phyloP scores from a whole-genome alignment of 2,329 filamentous ascomycete genomes.

The Remersonia thermophila region DNA sequence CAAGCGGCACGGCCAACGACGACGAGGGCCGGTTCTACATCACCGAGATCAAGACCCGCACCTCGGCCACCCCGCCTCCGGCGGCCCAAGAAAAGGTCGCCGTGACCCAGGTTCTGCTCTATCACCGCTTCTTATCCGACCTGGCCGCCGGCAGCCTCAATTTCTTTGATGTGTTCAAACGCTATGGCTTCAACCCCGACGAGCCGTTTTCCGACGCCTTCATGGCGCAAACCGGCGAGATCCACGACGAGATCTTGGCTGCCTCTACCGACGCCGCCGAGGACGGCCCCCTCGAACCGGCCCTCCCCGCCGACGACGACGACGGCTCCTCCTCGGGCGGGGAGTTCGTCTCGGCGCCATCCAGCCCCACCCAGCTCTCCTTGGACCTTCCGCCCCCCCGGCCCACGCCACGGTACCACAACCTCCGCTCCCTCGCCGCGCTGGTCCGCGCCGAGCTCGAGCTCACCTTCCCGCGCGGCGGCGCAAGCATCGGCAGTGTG shows the following conservation, averaged over 20 bases:
- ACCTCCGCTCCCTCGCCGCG: slow-evolving; percentile 32
- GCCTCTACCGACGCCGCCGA: slow-evolving; percentile 28
- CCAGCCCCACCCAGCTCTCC: slow-evolving; percentile 9
- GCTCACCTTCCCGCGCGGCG: slow-evolving; percentile 40
- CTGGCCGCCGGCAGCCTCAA: slow-evolving; percentile 62
- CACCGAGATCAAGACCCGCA: slow-evolving; percentile 78
- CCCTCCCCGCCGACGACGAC: slow-evolving; percentile 47
- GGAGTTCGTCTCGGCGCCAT: slow-evolving; percentile 24
- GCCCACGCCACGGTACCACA: no score
- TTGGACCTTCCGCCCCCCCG: background rate
- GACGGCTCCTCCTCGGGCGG: slow-evolving; percentile 16
- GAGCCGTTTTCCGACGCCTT: slow-evolving; percentile 66
- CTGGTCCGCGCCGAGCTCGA: slow-evolving; percentile 35
- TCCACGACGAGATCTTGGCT: slow-evolving; percentile 57
- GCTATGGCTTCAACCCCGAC: slow-evolving; percentile 57
- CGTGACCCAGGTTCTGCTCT: slow-evolving; percentile 78
- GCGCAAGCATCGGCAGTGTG: slow-evolving; percentile 35
- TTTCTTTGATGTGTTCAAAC: slow-evolving; percentile 53
- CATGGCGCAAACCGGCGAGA: slow-evolving; percentile 56
- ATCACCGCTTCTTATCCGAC: slow-evolving; percentile 69
- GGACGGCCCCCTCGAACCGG: background rate
- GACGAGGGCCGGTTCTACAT: slow-evolving; percentile 47
- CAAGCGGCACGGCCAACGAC: slow-evolving; percentile 5
- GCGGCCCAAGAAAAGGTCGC: slow-evolving; percentile 59
- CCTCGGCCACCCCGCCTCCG: slow-evolving; percentile 49